Evolutionary conservation across 257 asterid species (phyloP).

Genomic region (Ilex aquifolium): DNA sequence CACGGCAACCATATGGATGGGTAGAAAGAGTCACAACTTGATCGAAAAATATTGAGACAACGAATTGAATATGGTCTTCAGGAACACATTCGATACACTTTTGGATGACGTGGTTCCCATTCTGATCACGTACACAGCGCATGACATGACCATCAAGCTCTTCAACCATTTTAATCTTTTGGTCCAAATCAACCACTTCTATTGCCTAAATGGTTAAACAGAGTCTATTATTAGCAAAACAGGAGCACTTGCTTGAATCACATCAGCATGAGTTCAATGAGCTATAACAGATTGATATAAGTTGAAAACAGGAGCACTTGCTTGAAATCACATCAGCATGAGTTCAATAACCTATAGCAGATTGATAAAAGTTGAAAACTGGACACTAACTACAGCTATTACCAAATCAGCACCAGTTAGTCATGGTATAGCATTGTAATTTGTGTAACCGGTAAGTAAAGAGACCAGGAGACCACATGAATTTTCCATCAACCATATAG

Average conservation of each 20-base stretch:
- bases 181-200: constrained; percentile 90
- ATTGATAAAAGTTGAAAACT: background rate
- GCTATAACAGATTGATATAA: background rate
- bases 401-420: background rate
- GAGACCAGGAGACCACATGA: background rate
- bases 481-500: no score
- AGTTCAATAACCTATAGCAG: no score
- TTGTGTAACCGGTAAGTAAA: background rate
- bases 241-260: background rate
- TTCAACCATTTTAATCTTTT: constrained; percentile 85
- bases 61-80: constrained; percentile 75
- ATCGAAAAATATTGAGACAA: constrained; percentile 68
- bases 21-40: constrained; percentile 91
- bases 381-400: background rate
- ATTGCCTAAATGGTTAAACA: constrained; percentile 49
- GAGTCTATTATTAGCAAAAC: constrained; percentile 4
- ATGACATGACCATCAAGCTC: constrained; percentile 90
- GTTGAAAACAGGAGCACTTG: no score
- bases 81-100: constrained; percentile 96
- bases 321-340: no score
- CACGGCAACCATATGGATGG: constrained; percentile 99
- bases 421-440: background rate
- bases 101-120: constrained; percentile 91
- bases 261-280: background rate
- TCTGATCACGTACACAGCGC: constrained; percentile 98